Conservation (phyloP, 2,329 filamentous ascomycete genomes). For the Meredithiella fracta region DNA sequence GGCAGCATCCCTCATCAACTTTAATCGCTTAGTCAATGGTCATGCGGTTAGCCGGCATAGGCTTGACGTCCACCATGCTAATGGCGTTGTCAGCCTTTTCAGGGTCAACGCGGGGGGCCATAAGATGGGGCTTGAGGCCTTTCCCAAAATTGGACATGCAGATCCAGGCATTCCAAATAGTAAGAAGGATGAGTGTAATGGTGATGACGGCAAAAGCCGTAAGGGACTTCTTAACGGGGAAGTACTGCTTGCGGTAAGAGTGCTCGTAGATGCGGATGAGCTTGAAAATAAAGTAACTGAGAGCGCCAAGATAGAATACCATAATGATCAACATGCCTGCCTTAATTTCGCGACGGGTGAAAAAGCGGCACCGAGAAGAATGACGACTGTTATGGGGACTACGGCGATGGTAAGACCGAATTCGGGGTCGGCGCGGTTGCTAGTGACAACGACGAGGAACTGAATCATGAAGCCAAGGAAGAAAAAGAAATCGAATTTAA, state of each 20-base stretch:
- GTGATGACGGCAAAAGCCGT: slow-evolving; percentile 92
- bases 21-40: slow-evolving; percentile 36
- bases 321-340: slow-evolving; percentile 64
- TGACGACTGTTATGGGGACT: slow-evolving; percentile 77
- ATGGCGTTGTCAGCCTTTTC: slow-evolving; percentile 43
- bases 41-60: slow-evolving; percentile 38
- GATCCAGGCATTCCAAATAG: slow-evolving; percentile 70
- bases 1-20: not conserved
- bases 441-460: slow-evolving; percentile 81
- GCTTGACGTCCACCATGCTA: slow-evolving; percentile 40
- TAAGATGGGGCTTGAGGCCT: slow-evolving; percentile 75
- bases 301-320: slow-evolving; percentile 69
- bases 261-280: slow-evolving; percentile 84
- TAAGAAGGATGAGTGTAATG: slow-evolving; percentile 71
- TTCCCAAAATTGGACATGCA: slow-evolving; percentile 85
- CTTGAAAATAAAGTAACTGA: slow-evolving; percentile 97
- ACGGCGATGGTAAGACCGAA: slow-evolving; percentile 77
- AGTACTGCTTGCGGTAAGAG: slow-evolving; percentile 43
- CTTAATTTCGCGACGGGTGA: slow-evolving; percentile 64
- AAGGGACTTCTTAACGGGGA: slow-evolving; percentile 65
- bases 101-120: slow-evolving; percentile 31
- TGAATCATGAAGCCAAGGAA: slow-evolving; percentile 98
- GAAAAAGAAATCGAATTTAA: slow-evolving; percentile 99
- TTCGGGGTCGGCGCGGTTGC: slow-evolving; percentile 47
- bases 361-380: slow-evolving; percentile 76